Base-by-base conservation (phyloP, 192 early-diverging fungal species). In the Mortierella claussenii region DNA sequence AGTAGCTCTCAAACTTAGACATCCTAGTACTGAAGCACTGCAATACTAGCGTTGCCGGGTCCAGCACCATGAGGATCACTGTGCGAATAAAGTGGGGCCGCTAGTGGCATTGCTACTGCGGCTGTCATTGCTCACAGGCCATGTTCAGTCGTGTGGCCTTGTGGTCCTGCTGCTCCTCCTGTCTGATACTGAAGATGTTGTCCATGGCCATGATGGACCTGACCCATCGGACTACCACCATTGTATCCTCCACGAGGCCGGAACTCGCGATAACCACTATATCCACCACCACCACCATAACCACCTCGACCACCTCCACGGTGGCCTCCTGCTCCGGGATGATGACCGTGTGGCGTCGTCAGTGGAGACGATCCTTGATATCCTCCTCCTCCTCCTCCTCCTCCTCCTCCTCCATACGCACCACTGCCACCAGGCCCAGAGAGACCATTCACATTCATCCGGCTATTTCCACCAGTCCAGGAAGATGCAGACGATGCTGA, bases 231-330 rank as follows among this genome's bases (percentile, higher is more conserved):
- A 8, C 21, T 24, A 13, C 65, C 65, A n/a, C 45, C 55, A 27
- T n/a, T n/a, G 13, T 59, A 59, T 30, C 58, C 59, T 0, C 59
- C 58, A n/a, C 59, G 46, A 6, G 68, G 59, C 13, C 53, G 34
- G 20, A 60, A 54, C 17, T 69, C 67, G 7, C 57, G 56, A 45
- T 55, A 37, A 28, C 52, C 42, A 2, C n/a, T n/a, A n/a, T n/a
- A n/a, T n/a, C 21, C 30, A 32, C 33, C 51, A 20, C 50, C 44
- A 13, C 52, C 53, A 24, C 30, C 34, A 20, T 37, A 55, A 12
- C 68, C 58, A 6, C 59, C 68, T 40, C 68, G 58, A 1, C 51
- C 68, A 5, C 63, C 63, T 2, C 68, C 30, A 47, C 34, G 64
- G 20, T 54, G 4, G 20, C 33, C 13, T 1, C 48, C 36, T 6